Evolutionary conservation across 495 filamentous ascomycete species (phyloP).

Genomic region (Beverwykella pulmonaria): DNA sequence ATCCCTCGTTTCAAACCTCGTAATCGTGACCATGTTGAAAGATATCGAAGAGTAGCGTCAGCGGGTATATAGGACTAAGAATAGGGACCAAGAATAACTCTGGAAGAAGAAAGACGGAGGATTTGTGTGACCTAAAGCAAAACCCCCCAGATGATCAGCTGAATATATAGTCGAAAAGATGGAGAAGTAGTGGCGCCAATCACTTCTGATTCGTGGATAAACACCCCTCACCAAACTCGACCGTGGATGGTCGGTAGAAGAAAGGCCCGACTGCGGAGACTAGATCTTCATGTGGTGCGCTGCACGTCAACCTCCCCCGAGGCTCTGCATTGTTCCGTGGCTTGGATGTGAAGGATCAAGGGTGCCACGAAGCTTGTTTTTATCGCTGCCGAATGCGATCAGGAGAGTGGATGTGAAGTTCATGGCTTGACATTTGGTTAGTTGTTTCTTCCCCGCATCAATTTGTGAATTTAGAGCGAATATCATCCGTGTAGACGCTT

Average conservation of each 20-base stretch:
- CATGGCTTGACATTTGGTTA: too few species aligned
- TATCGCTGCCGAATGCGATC: not conserved
- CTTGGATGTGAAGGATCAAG: not conserved
- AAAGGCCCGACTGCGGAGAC: not conserved
- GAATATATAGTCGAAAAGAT: not conserved
- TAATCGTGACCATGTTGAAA: conserved; percentile 72
- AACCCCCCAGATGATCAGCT: not conserved
- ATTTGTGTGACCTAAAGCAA: too few species aligned
- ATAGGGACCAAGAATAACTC: not conserved
- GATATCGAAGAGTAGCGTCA: not conserved
- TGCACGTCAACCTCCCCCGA: not conserved
- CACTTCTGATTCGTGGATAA: not conserved
- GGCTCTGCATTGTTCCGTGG: not conserved
- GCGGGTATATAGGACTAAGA: not conserved
- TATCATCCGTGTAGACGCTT: too few species aligned
- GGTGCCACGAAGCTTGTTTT: not conserved
- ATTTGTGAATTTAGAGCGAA: too few species aligned
- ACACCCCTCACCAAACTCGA: not conserved
- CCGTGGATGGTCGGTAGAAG: not conserved
- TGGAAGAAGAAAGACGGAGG: too few species aligned
- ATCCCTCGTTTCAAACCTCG: conserved; percentile 75
- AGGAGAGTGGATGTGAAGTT: too few species aligned
- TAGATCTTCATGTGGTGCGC: not conserved
- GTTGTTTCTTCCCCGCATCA: too few species aligned
- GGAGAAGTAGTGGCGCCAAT: not conserved